Percentiles rank a stretch among this genome's conserved stretches.
These are phyloP conservation scores for Chlamydomonas urium DNA, from an alignment of 139 green algal genomes.

Conservation along the genomic window DNA sequence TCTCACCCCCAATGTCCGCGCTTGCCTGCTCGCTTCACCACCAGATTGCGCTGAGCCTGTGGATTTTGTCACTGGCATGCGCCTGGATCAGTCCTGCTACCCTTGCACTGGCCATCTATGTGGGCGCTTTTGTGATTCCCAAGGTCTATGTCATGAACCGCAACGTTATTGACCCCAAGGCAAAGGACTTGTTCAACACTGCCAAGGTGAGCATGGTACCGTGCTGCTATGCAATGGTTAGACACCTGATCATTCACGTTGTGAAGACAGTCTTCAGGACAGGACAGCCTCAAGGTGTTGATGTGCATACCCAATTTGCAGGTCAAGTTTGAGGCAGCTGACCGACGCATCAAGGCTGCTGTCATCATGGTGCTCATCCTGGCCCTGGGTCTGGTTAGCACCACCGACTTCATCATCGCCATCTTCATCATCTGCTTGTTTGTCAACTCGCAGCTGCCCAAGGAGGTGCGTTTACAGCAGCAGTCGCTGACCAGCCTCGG, in stretches of 20 bases:
- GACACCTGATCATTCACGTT: too few relatives aligned
- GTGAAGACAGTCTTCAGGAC: too few relatives aligned
- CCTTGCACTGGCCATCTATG: not conserved
- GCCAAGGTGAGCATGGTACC: conserved; percentile 7
- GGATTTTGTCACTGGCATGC: not conserved
- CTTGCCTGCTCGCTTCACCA: not conserved
- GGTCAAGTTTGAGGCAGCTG: not conserved
- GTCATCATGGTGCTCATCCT: conserved; percentile 91
- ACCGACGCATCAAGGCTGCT: conserved; percentile 1
- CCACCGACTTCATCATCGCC: conserved; percentile 43
- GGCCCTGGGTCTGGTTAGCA: conserved; percentile 56
- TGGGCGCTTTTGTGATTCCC: not conserved
- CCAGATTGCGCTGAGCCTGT: conserved; percentile 5
- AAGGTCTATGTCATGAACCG: not conserved
- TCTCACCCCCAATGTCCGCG: not conserved
- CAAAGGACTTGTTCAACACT: not conserved
- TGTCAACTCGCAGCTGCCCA: conserved; percentile 19
- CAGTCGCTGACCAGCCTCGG: too few relatives aligned
- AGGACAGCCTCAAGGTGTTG: too few relatives aligned
- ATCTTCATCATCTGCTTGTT: conserved; percentile 74
- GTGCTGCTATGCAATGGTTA: too few relatives aligned
- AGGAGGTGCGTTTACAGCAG: conserved; percentile 5
- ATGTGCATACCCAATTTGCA: too few relatives aligned
- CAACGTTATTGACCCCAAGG: not conserved
- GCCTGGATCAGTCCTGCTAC: not conserved